Conservation (phyloP, 371 early-diverging fungal genomes). For the Mortierella sp. region DNA sequence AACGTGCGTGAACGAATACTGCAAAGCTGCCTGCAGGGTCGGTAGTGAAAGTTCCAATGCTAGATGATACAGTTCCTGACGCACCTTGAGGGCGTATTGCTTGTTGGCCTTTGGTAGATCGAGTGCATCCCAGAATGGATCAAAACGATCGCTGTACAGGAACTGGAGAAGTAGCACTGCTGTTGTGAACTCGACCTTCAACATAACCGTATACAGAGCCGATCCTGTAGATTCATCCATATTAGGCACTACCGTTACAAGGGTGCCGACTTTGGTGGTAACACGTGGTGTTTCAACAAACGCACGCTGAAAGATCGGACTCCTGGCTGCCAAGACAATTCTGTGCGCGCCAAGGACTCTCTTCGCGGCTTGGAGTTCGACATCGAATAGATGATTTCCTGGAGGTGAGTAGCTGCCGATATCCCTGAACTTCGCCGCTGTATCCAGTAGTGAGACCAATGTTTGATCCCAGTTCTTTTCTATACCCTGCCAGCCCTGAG, state of each 20-base stretch:
- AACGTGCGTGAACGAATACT: conserved; percentile 41
- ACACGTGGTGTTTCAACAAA: conserved; percentile 26
- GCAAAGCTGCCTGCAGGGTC: conserved; percentile 45
- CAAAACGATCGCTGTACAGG: conserved; percentile 50
- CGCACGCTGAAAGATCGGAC: conserved; percentile 24
- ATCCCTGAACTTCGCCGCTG: conserved; percentile 22
- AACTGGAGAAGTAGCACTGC: conserved; percentile 45
- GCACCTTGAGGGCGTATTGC: conserved; percentile 27
- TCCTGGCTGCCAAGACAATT: conserved; percentile 55
- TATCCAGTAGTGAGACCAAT: conserved; percentile 29
- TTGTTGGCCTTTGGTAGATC: conserved; percentile 23
- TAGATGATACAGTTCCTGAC: conserved; percentile 49
- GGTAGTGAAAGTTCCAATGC: conserved; percentile 32
- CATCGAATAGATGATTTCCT: conserved; percentile 57
- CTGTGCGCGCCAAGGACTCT: conserved; percentile 62
- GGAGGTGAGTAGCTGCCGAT: conserved; percentile 25
- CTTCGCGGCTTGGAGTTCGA: conserved; percentile 50
- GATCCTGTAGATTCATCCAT: background rate
- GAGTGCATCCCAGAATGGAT: conserved; percentile 44
- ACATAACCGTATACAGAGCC: conserved; percentile 12
- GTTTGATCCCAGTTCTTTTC: conserved; percentile 47
- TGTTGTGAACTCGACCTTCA: conserved; percentile 41
- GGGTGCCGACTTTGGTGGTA: conserved; percentile 12
- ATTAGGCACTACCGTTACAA: conserved; percentile 17
- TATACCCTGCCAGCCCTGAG: conserved; percentile 40